Evolutionary conservation across 2,329 filamentous ascomycete species (phyloP), one percentile per base, ranked within the genome.

Genomic region (Xylaria multiplex): DNA sequence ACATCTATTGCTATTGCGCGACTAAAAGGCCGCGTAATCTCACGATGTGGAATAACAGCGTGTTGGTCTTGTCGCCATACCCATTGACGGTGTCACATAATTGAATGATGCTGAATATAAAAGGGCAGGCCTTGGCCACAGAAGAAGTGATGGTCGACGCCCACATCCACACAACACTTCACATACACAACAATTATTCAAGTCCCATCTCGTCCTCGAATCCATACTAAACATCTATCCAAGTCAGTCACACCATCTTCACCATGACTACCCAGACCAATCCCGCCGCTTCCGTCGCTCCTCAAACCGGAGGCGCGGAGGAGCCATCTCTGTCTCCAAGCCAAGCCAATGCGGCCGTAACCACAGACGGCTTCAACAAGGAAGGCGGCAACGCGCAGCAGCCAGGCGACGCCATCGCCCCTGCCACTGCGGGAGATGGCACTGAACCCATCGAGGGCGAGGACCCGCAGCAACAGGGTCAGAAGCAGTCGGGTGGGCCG

Each of bases 321-420:
- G 4, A 37, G 1, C 7, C 48, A 7, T 9, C 42, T 42, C 14
- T 16, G 30, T 32, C 48, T n/a, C 48, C 27, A 27, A 19, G 32
- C 6, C 58, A 62, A n/a, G 58, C 49, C 61, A 65, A 69, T 55
- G 64, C 59, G 7, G 63, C 65, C 22, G 50, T 59, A 32, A 68
- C 68, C 13, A 66, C 68, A 6, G 68, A 66, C 48, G 68, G 65
- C n/a, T 66, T 62, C 62, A 68, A 62, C 24, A 48, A 63, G 7
- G 50, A 61, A 9, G 42, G 19, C 37, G 37, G 37, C 6, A 37
- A 13, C 30, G 37, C 30, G 4, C 55, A 58, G 30, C 56, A 65
- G 9, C 45, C 46, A 16, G 64, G 8, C 11, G 42, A 7, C 16
- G 30, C 2, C 27, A 16, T 35, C 2, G n/a, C 27, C 13, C 6